phyloP scores from a whole-genome alignment of 1,284 basidiomycete genomes.

The Sporisorium scitamineum region DNA sequence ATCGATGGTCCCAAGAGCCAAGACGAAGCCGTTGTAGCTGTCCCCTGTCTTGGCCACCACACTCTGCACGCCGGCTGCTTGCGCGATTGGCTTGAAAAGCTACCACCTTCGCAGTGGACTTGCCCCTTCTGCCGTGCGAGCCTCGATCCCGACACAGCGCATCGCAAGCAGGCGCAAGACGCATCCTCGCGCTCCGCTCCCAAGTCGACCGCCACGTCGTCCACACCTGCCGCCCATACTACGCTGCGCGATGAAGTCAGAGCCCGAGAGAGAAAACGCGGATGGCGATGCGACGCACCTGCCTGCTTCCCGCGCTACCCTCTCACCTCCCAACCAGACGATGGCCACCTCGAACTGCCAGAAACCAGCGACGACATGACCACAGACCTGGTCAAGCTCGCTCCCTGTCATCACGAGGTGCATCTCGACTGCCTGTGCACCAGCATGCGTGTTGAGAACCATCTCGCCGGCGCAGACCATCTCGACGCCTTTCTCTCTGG shows the following conservation, averaged over 20 bases:
- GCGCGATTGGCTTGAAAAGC: constrained; percentile 59
- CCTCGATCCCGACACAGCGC: constrained; percentile 22
- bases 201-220: constrained; percentile 5
- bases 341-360: constrained; percentile 33
- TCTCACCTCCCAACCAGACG: constrained; percentile 12
- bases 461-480: constrained; percentile 3
- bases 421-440: constrained; percentile 65
- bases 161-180: not conserved
- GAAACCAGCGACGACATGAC: constrained; percentile 34
- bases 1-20: constrained; percentile 52
- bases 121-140: constrained; percentile 64
- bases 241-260: constrained; percentile 60
- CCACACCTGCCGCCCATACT: constrained; percentile 1
- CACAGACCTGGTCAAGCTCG: constrained; percentile 48
- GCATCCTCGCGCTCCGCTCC: constrained; percentile 3
- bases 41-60: constrained; percentile 65
- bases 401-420: constrained; percentile 63
- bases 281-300: constrained; percentile 63
- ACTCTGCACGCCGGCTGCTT: constrained; percentile 62
- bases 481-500: constrained; percentile 15
- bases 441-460: constrained; percentile 56
- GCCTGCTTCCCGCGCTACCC: constrained; percentile 62
- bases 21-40: constrained; percentile 60
- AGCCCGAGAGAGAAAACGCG: constrained; percentile 46
- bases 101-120: constrained; percentile 60